Conservation (phyloP, 768 basidiomycete species). For the Trametes elegans region DNA sequence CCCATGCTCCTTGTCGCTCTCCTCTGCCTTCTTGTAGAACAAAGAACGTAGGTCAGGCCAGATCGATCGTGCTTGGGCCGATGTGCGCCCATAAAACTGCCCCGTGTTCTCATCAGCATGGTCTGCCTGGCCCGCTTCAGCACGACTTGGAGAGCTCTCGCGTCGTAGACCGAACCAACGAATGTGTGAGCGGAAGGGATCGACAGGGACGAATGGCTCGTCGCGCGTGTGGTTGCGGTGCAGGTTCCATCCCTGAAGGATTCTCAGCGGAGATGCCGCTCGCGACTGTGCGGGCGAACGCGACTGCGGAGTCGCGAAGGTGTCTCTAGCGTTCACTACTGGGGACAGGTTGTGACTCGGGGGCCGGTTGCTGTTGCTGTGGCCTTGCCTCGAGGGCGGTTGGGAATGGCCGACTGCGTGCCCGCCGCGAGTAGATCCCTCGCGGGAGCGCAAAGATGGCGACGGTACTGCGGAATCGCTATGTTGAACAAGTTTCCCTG, state of each 20-base stretch:
- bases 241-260: conserved; percentile 50
- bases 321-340: conserved; percentile 23
- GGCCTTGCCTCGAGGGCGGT: conserved; percentile 12
- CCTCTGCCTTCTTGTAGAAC: neutral
- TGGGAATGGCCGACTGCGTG: conserved; percentile 11
- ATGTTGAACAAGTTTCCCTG: conserved; percentile 26
- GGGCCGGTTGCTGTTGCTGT: conserved; percentile 7
- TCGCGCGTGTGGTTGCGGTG: conserved; percentile 46
- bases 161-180: conserved; percentile 20
- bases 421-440: conserved; percentile 13
- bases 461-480: conserved; percentile 38
- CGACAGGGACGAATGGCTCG: conserved; percentile 37
- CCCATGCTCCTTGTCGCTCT: neutral
- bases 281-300: conserved; percentile 39
- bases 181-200: conserved; percentile 33
- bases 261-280: conserved; percentile 55
- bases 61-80: neutral
- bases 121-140: conserved; percentile 4
- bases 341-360: conserved; percentile 13
- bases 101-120: conserved; percentile 1
- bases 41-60: conserved; percentile 16
- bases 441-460: conserved; percentile 28
- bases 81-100: neutral
- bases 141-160: conserved; percentile 11
- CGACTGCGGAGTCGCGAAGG: conserved; percentile 27